These are phyloP conservation scores for Candida sonorensis DNA, from an alignment of 805 yeast species.

Conservation along the genomic window DNA sequence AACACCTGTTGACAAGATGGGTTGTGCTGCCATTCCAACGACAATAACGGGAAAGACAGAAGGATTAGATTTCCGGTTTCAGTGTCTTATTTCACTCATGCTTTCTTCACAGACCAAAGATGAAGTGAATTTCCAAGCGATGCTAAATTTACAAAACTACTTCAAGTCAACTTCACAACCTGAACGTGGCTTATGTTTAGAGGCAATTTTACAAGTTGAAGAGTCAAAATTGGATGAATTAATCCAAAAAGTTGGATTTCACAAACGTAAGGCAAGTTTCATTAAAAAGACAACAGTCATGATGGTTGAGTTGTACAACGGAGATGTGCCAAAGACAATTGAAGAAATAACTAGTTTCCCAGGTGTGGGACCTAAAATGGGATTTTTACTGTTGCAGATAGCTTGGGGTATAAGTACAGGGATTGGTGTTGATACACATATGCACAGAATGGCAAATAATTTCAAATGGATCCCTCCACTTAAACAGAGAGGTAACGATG, in stretches of 20 bases:
- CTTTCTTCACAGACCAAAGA: conserved; percentile 90
- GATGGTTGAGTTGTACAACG: conserved; percentile 40
- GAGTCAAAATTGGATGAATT: conserved; percentile 55
- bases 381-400: conserved; percentile 66
- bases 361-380: conserved; percentile 97
- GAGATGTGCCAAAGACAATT: conserved; percentile 69
- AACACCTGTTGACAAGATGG: conserved; percentile 89
- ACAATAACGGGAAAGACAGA: conserved; percentile 30
- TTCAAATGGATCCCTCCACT: conserved; percentile 65
- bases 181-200: conserved; percentile 48
- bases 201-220: conserved; percentile 42
- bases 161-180: conserved; percentile 30
- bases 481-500: conserved; percentile 30
- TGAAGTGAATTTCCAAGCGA: conserved; percentile 72
- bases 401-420: conserved; percentile 78
- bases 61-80: conserved; percentile 52
- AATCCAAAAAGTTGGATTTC: conserved; percentile 84
- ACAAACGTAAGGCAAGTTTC: conserved; percentile 67
- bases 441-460: conserved; percentile 71
- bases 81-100: conserved; percentile 73
- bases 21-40: conserved; percentile 61
- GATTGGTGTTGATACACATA: conserved; percentile 93
- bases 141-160: conserved; percentile 50
- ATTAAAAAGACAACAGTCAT: conserved; percentile 56
- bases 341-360: conserved; percentile 65